Evolutionary conservation across 768 basidiomycete species (phyloP).

Genomic region (Rhodotorula graminis): DNA sequence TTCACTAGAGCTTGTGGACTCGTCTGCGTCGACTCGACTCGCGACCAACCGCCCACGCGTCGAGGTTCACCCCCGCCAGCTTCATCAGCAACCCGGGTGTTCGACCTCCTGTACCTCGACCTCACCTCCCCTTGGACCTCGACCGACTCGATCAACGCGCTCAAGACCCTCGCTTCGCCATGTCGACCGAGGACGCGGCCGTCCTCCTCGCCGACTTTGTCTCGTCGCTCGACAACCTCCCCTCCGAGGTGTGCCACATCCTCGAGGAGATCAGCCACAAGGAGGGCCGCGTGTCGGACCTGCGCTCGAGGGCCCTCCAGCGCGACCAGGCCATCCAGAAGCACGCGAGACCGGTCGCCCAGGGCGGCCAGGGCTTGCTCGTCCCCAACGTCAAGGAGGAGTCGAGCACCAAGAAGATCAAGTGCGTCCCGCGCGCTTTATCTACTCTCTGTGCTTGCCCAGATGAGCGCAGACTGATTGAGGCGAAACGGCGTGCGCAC

Average conservation of each 20-base stretch:
- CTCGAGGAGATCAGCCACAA: conserved; percentile 39
- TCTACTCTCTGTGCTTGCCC: not conserved
- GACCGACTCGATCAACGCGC: too few relatives aligned
- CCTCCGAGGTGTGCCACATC: conserved; percentile 39
- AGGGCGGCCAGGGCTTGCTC: conserved; percentile 33
- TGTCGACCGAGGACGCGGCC: conserved; percentile 33
- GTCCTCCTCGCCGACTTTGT: conserved; percentile 40
- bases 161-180: not conserved
- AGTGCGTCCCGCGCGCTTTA: not conserved
- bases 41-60: not conserved
- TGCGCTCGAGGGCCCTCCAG: conserved; percentile 22
- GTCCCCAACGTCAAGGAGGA: conserved; percentile 35
- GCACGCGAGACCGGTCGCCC: conserved; percentile 25
- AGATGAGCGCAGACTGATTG: not conserved
- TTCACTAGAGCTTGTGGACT: too few relatives aligned
- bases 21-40: not conserved
- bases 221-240: conserved; percentile 38
- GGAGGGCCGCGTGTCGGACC: conserved; percentile 32
- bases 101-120: not conserved
- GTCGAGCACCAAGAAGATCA: conserved; percentile 30
- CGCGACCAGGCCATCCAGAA: conserved; percentile 38
- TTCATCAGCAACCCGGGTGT: not conserved
- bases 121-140: too few relatives aligned
- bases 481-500: not conserved
- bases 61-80: too few relatives aligned